phyloP scores from a whole-genome alignment of 1,284 basidiomycete genomes.

The Thelephora terrestris region DNA sequence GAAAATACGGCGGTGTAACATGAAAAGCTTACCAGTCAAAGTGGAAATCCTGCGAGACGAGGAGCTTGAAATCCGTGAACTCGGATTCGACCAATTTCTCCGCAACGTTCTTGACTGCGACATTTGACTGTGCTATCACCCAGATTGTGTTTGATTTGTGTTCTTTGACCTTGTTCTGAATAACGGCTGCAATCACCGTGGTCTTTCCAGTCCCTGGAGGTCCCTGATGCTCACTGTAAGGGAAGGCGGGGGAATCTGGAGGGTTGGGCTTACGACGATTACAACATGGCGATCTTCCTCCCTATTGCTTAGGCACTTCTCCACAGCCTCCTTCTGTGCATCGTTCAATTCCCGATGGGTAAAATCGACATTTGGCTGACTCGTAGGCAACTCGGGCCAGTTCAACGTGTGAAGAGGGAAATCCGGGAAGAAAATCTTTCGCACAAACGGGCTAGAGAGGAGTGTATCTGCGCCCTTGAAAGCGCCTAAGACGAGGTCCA shows the following conservation, averaged over 20 bases:
- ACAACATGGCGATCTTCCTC: not conserved
- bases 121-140: slow-evolving; percentile 62
- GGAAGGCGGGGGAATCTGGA: slow-evolving; percentile 27
- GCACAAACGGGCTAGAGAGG: slow-evolving; percentile 44
- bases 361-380: not conserved
- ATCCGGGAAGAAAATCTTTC: slow-evolving; percentile 49
- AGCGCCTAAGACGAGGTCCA: slow-evolving; percentile 33
- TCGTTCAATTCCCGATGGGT: slow-evolving; percentile 28
- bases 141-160: slow-evolving; percentile 39
- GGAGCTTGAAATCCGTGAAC: slow-evolving; percentile 39
- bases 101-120: slow-evolving; percentile 63
- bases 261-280: slow-evolving; percentile 25
- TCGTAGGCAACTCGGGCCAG: not conserved
- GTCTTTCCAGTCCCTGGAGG: slow-evolving; percentile 52
- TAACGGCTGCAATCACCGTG: slow-evolving; percentile 53
- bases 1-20: no score
- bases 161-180: slow-evolving; percentile 29
- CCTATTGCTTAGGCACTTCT: slow-evolving; percentile 13
- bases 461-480: slow-evolving; percentile 37
- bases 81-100: slow-evolving; percentile 40
- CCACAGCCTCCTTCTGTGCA: slow-evolving; percentile 44
- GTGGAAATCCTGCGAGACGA: slow-evolving; percentile 51
- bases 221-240: slow-evolving; percentile 46
- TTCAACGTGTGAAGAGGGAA: not conserved
- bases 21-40: slow-evolving; percentile 44